Evolutionary conservation across 106 monocot genomes (phyloP), one percentile per base, ranked within the genome.

Genomic region (Allium fistulosum): DNA sequence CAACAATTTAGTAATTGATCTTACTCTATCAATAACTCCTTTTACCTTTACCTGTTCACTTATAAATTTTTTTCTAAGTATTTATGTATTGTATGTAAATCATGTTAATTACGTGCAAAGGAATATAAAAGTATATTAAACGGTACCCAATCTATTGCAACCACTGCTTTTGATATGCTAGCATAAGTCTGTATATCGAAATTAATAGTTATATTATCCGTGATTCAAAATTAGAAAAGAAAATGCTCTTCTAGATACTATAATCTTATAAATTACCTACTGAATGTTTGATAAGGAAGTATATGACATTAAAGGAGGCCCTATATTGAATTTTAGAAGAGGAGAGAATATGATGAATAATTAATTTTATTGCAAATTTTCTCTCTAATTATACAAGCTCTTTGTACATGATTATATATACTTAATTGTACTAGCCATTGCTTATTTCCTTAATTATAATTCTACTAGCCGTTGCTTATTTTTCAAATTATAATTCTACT

Each of bases 241-340:
- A 1, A 28, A 46, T 46, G 18, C 8, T 57, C 28, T 3, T 16
- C 12, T 67, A 26, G n/a, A 22, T 26, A n/a, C 11, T 37, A 15
- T 16, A 1, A 16, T 45, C 0, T n/a, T 9, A 53, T 11, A 2
- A 51, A 53, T 50, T 57, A 76, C 92, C 85, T 81, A 92, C 92
- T 70, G 85, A 74, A 76, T 87, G 88, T 74, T 87, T 92, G 47
- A 69, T 77, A 63, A 92, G 85, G 56, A 87, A 55, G 78, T 88
- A 92, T n/a, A 92, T 70, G 49, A 85, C 88, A 58, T 85, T 84
- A 74, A 92, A 79, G 26, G 85, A 82, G 10, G 92, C 82, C 74
- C 80, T 22, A 22, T 22, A 22, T 22, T 22, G 22, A 22, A 22
- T 22, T 22, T 22, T 22, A 22, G 22, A 22, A 1, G 22, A 22